These are phyloP conservation scores for Phytopythium mirpurense DNA, from an alignment of 352 stramenopile species.

Conservation along the genomic window DNA sequence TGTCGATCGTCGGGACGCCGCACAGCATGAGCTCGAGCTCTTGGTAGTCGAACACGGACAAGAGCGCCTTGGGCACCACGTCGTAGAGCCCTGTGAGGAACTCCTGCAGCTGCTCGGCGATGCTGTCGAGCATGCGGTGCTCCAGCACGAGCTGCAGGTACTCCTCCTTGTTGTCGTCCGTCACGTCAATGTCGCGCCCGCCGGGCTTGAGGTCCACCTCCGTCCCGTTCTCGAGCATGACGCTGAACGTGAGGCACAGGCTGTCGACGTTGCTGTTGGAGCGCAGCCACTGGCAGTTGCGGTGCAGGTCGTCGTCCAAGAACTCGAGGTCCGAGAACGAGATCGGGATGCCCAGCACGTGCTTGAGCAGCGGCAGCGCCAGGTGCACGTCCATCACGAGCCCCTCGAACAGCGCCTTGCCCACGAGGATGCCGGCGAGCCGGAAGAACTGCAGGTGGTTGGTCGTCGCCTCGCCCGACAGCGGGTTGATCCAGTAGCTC, in stretches of 20 bases:
- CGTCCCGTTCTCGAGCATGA: conserved; percentile 57
- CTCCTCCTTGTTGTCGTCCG: conserved; percentile 97
- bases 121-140: conserved; percentile 94
- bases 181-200: conserved; percentile 80
- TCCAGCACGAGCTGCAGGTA: conserved; percentile 95
- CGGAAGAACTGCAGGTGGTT: conserved; percentile 93
- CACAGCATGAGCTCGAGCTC: conserved; percentile 81
- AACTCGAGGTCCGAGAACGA: conserved; percentile 89
- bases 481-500: conserved; percentile 67
- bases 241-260: conserved; percentile 74
- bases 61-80: conserved; percentile 91
- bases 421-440: conserved; percentile 92
- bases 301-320: conserved; percentile 80
- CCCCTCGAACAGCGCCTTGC: conserved; percentile 95
- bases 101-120: conserved; percentile 92
- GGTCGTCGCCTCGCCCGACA: conserved; percentile 61
- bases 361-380: conserved; percentile 80
- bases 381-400: conserved; percentile 88
- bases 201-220: conserved; percentile 80
- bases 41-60: conserved; percentile 82
- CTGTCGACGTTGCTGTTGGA: conserved; percentile 78
- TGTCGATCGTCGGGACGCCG: conserved; percentile 73
- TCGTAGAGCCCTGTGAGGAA: conserved; percentile 94
- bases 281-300: conserved; percentile 83
- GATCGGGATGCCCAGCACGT: conserved; percentile 79